phyloP scores from a whole-genome alignment of 2,329 filamentous ascomycete genomes.

The Xylariaceae sp. region DNA sequence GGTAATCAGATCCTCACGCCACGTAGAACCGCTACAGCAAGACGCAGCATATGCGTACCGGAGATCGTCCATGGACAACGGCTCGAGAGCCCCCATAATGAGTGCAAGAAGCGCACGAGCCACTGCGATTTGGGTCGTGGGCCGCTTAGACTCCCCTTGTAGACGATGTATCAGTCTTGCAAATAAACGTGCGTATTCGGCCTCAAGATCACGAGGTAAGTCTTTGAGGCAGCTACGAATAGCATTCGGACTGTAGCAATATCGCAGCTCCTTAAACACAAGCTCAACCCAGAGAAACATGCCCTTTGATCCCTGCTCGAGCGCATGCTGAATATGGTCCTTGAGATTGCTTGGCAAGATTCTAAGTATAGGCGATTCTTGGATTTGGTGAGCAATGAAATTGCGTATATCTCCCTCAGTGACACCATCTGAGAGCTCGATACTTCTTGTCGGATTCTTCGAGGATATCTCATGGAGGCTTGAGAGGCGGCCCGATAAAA shows the following conservation, averaged over 20 bases:
- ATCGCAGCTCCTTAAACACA: not conserved
- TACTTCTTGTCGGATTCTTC: not conserved
- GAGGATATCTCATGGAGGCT: not conserved
- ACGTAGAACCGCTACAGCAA: not conserved
- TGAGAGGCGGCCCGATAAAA: not conserved
- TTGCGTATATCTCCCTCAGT: not conserved
- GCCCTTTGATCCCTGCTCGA: not conserved
- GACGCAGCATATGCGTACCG: not conserved
- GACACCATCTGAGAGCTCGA: not conserved
- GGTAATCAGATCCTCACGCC: not conserved
- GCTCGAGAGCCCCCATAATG: not conserved
- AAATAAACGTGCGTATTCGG: not conserved
- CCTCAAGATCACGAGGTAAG: not conserved
- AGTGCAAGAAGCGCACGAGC: not conserved
- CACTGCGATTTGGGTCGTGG: not conserved
- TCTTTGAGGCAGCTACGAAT: not conserved
- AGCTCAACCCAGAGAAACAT: not conserved
- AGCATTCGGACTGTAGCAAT: not conserved
- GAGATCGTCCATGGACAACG: not conserved
- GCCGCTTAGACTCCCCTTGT: not conserved
- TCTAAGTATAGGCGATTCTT: not conserved
- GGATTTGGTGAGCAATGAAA: not conserved
- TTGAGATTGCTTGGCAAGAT: not conserved
- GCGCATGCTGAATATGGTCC: not conserved
- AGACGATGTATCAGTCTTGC: not conserved